Base-by-base conservation (phyloP, 1,284 basidiomycete species). In the Vanrija humicola region DNA sequence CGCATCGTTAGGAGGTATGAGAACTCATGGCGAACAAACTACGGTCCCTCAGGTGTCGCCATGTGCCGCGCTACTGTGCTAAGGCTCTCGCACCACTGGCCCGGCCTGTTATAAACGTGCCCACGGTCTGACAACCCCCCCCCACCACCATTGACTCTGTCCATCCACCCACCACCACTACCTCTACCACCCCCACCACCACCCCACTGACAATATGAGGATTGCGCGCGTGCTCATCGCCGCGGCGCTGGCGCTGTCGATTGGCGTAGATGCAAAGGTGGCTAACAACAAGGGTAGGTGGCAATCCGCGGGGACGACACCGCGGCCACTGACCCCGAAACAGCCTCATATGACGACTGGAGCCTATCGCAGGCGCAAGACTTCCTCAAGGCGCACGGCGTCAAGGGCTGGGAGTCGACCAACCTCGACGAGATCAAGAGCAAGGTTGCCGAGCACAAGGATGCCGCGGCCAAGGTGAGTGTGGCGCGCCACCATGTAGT, bases 381-480 rank as follows among this genome's bases (percentile, higher is more conserved):
- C 43, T 91, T 88, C 87, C 84, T 91, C 55, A 78, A 84, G 43
- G 82, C 84, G 6, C 85, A 89, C 74, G 82, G 84, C 59, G 79
- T 91, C 63, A 78, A 82, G 12, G 73, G 83, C 12, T 84, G 85
- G 10, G 74, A 81, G 38, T 76, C 77, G 43, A 80, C 80, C 16
- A 68, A 62, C 29, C 62, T 69, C 16, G 64, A 63, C 15, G 62
- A 69, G 18, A 57, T 72, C 19, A 80, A 83, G 52, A 69, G 79
- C 6, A 78, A 84, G 52, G 80, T 87, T 42, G 76, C 77, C 46
- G 79, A 78, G 28, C 59, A 72, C 45, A 66, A 67, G 83, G 79
- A 86, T 56, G 65, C 80, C n/a, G 80, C 82, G 16, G 72, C 68
- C 38, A 68, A 54, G 15, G 74, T 74, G 45, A 64, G 70, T 72